Conservation (phyloP, 352 stramenopile genomes). For the Globisporangium okanoganense region DNA sequence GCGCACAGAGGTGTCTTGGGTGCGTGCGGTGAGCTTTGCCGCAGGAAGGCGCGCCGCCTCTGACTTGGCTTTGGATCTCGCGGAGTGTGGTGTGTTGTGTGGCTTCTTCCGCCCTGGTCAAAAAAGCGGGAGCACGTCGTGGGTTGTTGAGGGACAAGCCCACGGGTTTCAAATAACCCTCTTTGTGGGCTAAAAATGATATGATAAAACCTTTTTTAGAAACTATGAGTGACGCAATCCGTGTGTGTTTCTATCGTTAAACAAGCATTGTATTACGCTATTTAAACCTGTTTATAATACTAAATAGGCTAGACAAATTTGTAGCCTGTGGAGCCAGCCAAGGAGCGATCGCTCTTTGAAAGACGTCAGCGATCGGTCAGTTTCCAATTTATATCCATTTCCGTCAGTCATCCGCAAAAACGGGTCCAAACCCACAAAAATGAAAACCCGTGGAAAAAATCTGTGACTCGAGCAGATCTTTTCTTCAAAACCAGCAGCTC, state of each 20-base stretch:
- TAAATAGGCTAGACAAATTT: not conserved
- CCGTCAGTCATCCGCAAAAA: not conserved
- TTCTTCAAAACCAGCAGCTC: no score
- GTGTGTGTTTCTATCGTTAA: no score
- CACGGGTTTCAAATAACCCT: not conserved
- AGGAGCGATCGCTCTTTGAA: no score
- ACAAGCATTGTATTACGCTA: no score
- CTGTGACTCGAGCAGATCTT: no score
- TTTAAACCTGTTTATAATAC: no score
- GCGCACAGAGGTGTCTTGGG: not conserved
- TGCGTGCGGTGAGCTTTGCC: not conserved
- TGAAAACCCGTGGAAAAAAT: not conserved
- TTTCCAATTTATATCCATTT: not conserved
- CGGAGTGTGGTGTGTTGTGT: not conserved
- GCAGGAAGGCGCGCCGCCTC: conserved; percentile 1
- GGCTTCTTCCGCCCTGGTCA: conserved; percentile 9
- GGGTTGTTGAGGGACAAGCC: not conserved
- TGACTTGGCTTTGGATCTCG: conserved; percentile 5
- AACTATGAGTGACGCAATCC: no score
- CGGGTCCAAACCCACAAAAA: not conserved
- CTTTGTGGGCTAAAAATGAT: no score
- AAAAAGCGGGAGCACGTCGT: not conserved
- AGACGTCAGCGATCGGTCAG: no score
- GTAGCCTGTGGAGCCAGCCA: no score
- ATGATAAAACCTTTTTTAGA: no score